Evolutionary conservation across 805 yeast genomes (phyloP), one percentile per base, ranked within the genome.

Genomic region (Scheffersomyces lignosus): DNA sequence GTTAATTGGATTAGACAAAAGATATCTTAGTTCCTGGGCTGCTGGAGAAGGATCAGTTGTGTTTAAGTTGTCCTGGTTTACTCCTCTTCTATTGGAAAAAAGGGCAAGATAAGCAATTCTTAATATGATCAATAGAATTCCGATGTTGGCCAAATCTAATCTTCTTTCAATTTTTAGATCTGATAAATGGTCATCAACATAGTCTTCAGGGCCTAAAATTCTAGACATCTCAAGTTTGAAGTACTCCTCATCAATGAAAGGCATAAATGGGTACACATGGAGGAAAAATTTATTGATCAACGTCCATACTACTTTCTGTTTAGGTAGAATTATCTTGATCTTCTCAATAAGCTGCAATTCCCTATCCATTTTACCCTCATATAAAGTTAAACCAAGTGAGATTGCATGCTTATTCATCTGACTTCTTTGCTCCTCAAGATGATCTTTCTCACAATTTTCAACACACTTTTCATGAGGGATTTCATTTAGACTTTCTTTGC

Each of bases 51-150:
- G 54, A 29, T 56, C 63, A 1, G 33, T 34, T 4, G 60, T 41
- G n/a, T 50, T 49, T 31, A 66, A 40, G 31, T 47, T 53, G 1
- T 38, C 36, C 33, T 64, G 64, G 40, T 64, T 64, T 6, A 50
- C 51, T 25, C 51, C 48, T 24, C 45, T 51, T 22, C 54, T 46
- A 37, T 68, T 70, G n/a, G 70, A 57, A 43, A 67, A 64, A 10
- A 66, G 41, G 1, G 71, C 51, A 22, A 70, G 50, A 42, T 66
- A 66, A 7, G 63, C 47, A 15, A 67, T 47, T 24, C 73, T 46
- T 13, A 66, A 41, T 5, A 67, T 54, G 17, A 63, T 38, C 37
- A 68, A 48, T 9, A 67, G 47, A 1, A 58, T 48, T 3, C 70
- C 72, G 22, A 67, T 40, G 34, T 47, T 36, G 15, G 68, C 60